phyloP scores from a whole-genome alignment of 805 yeast genomes.

The Schwanniomyces yamadae region DNA sequence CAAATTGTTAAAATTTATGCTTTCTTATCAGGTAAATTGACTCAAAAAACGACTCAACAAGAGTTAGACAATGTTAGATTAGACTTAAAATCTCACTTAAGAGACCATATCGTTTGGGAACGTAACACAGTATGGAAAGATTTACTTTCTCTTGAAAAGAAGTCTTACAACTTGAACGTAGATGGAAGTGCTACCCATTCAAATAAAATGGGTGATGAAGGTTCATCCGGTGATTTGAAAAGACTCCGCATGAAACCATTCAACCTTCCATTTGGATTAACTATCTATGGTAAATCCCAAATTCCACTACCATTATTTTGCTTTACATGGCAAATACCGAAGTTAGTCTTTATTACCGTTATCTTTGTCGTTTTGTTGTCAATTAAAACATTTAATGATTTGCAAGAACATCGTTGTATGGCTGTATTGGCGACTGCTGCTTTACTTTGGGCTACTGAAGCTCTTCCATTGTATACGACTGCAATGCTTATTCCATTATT shows the following conservation, averaged over 20 bases:
- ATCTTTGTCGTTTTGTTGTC: slow-evolving; percentile 53
- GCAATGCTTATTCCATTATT: slow-evolving; percentile 49
- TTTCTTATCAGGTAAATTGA: slow-evolving; percentile 28
- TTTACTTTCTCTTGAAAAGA: slow-evolving; percentile 68
- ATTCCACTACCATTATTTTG: slow-evolving; percentile 46
- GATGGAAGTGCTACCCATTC: slow-evolving; percentile 13
- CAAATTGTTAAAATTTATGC: slow-evolving; percentile 57
- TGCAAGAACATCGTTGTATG: slow-evolving; percentile 69
- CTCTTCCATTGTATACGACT: slow-evolving; percentile 50
- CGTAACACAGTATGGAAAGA: slow-evolving; percentile 98
- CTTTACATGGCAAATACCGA: slow-evolving; percentile 47
- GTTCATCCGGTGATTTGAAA: slow-evolving; percentile 13
- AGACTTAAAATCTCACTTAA: slow-evolving; percentile 53
- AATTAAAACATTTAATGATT: slow-evolving; percentile 60
- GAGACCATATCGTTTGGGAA: slow-evolving; percentile 97
- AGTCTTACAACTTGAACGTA: slow-evolving; percentile 27
- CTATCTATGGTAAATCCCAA: slow-evolving; percentile 12
- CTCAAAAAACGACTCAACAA: slow-evolving; percentile 51
- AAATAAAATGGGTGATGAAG: slow-evolving; percentile 28
- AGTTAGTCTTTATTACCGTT: slow-evolving; percentile 46
- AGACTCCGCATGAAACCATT: slow-evolving; percentile 17
- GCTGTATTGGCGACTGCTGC: slow-evolving; percentile 61
- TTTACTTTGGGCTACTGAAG: slow-evolving; percentile 52
- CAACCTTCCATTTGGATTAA: slow-evolving; percentile 19
- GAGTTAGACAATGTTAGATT: slow-evolving; percentile 40